Base-by-base conservation (phyloP, 73 alveolate genomes). In the Loxodes magnus region DNA sequence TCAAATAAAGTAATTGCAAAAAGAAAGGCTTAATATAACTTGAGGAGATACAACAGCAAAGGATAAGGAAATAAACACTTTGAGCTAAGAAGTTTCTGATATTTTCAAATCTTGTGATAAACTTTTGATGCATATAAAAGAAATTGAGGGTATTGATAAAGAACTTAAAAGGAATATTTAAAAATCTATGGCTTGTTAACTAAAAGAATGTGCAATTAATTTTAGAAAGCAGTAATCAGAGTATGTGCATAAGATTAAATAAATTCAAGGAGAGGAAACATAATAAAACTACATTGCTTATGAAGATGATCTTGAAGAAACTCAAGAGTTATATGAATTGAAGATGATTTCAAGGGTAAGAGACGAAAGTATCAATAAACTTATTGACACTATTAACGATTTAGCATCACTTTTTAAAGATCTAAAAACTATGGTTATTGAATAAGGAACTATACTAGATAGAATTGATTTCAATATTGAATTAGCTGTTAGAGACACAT, bases 361-460 rank as follows among this genome's bases (percentile, higher is more conserved):
- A 70, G 88, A 84, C 43, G 56, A 72, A 50, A 92, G 79, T 49
- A 71, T 90, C 22, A 77, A 61, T 38, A 43, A 61, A 10, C 53
- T 90, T 19, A 92, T 82, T 36, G 56, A 51, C 38, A 58, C 69
- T 26, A 84, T 87, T 16, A 76, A 75, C 27, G 94, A 90, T 56
- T 75, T 90, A 24, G 91, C 98, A n/a, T 66, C 55, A 9, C 21
- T 85, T 21, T 90, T 85, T 65, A 83, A 87, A 67, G 96, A 90
- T 27, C 80, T 90, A 59, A 70, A 77, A 28, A 67, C 46, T 10
- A 55, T 85, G 21, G 94, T 90, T 5, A 72, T 77, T 54, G 94
- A 90, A 56, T 83, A 90, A 64, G 98, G 98, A 0, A 77, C 98
- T 1, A 80, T 90, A 12, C 74, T 90, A 12, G 98, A 90, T 59